These are phyloP conservation scores for Kwoniella europaea DNA, from an alignment of 768 basidiomycete genomes.

Conservation along the genomic window DNA sequence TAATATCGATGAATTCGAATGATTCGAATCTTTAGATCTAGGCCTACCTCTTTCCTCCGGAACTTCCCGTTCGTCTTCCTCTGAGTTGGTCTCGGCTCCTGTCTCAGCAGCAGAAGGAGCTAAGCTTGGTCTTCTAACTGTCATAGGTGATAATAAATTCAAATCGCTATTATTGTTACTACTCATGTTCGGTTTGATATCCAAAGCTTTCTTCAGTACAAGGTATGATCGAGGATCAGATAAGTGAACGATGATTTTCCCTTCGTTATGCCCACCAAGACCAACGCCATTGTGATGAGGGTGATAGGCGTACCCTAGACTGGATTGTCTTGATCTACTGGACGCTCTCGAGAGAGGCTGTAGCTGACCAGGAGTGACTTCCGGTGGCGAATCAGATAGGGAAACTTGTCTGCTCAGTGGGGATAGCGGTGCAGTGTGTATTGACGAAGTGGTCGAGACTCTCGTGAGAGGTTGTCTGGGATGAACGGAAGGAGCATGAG, in stretches of 20 bases:
- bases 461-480: conserved; percentile 8
- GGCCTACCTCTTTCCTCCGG: conserved; percentile 35
- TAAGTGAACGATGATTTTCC: conserved; percentile 25
- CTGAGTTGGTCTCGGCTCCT: not conserved
- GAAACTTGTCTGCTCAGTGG: conserved; percentile 31
- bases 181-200: conserved; percentile 18
- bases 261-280: not conserved
- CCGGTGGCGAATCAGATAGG: conserved; percentile 14
- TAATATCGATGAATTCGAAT: conserved; percentile 4
- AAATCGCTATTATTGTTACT: conserved; percentile 9
- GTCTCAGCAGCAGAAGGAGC: conserved; percentile 16
- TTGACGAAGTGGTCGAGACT: conserved; percentile 1
- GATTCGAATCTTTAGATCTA: conserved; percentile 31
- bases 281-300: not conserved
- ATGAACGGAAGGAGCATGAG: conserved; percentile 11
- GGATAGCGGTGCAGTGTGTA: conserved; percentile 9
- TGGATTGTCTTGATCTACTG: conserved; percentile 18
- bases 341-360: conserved; percentile 10
- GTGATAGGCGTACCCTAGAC: not conserved
- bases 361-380: not conserved
- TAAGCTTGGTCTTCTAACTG: conserved; percentile 19
- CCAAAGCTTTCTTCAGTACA: conserved; percentile 25
- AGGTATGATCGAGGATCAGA: conserved; percentile 29
- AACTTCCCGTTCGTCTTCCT: conserved; percentile 14
- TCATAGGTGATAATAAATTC: conserved; percentile 17